Evolutionary conservation across 495 filamentous ascomycete species (phyloP).

Genomic region (Hypoxylon subgilvum): DNA sequence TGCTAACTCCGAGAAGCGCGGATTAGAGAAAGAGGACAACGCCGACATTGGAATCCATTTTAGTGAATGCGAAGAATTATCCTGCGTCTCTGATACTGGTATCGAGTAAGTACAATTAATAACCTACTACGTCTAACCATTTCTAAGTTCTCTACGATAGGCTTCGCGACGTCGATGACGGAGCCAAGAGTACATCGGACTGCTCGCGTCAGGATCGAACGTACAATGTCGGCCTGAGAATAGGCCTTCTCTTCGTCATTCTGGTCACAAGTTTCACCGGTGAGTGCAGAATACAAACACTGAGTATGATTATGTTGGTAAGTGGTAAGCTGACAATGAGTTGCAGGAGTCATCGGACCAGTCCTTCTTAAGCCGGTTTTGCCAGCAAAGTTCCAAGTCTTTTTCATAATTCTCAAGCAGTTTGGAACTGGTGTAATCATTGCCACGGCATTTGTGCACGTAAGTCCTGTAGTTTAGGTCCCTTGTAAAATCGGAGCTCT

Average conservation of each 20-base stretch:
- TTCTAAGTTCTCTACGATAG: constrained; percentile 18
- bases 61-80: constrained; percentile 51
- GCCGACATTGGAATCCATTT: no score
- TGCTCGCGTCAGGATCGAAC: constrained; percentile 55
- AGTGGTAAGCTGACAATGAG: neutral
- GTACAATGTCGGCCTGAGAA: constrained; percentile 63
- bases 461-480: no score
- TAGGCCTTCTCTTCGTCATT: constrained; percentile 66
- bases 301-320: constrained; percentile 1
- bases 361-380: constrained; percentile 48
- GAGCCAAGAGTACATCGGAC: constrained; percentile 39
- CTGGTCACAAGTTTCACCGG: constrained; percentile 56
- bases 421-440: constrained; percentile 79
- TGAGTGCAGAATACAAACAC: constrained; percentile 21
- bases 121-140: neutral
- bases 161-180: constrained; percentile 54
- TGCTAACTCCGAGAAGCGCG: constrained; percentile 1
- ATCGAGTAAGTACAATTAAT: constrained; percentile 57
- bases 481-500: neutral
- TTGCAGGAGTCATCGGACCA: constrained; percentile 51
- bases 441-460: constrained; percentile 73
- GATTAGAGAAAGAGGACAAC: no score
- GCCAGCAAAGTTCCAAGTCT: constrained; percentile 36
- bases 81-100: constrained; percentile 73
- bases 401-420: constrained; percentile 65